These are phyloP conservation scores for Musa schizocarpa DNA, from an alignment of 176 grass and related monocot genomes.

Conservation along the genomic window DNA sequence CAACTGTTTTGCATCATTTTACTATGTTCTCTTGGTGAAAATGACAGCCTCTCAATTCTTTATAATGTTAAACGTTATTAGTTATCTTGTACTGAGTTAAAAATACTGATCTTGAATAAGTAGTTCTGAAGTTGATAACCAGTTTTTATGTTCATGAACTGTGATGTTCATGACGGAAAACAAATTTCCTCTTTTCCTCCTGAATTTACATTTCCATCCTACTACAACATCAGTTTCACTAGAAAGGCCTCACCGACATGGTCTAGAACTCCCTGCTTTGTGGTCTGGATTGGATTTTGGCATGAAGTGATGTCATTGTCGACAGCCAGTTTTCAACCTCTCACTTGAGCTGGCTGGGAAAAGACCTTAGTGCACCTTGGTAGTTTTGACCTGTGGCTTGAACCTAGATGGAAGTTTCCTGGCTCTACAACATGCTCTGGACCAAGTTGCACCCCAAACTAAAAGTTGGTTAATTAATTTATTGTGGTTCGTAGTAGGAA, in stretches of 20 bases:
- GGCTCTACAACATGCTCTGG: neutral
- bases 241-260: no score
- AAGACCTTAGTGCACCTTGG: no score
- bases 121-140: neutral
- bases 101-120: neutral
- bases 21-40: no score
- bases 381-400: no score
- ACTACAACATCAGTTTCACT: no score
- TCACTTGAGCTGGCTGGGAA: no score
- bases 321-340: no score
- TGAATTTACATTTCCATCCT: neutral
- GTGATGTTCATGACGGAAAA: neutral
- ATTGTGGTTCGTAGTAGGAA: no score
- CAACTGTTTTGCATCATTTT: no score
- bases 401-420: neutral
- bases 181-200: neutral
- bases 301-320: no score
- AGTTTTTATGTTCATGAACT: neutral
- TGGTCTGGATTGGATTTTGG: no score
- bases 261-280: no score
- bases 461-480: neutral
- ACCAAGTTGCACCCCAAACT: neutral
- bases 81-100: neutral
- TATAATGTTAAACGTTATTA: neutral
- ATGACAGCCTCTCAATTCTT: neutral